Evolutionary conservation across 2,329 filamentous ascomycete genomes (phyloP).

Genomic region (Metarhizium brunneum): DNA sequence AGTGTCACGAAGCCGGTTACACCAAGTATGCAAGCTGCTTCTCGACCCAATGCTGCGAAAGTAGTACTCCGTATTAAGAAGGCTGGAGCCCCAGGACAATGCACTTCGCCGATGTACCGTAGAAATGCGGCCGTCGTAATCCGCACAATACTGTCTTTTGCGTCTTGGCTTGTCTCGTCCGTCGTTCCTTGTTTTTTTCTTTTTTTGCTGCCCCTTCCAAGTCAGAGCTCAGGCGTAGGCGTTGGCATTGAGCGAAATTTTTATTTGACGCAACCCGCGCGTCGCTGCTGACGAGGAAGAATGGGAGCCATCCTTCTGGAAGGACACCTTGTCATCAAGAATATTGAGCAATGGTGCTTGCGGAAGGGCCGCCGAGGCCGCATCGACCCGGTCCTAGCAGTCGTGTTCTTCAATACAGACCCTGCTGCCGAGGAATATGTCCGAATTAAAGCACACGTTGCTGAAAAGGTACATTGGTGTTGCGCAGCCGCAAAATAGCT

Average conservation of each 20-base stretch:
- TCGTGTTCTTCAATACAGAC: not conserved
- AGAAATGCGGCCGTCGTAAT: too few relatives aligned
- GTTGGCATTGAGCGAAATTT: too few relatives aligned
- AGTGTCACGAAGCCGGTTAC: too few relatives aligned
- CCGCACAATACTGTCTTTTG: too few relatives aligned
- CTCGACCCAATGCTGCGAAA: not conserved
- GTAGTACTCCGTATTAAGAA: not conserved
- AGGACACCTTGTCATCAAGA: not conserved
- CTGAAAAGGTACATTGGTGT: not conserved
- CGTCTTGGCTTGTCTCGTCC: not conserved
- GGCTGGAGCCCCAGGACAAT: too few relatives aligned
- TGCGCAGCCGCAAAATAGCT: not conserved
- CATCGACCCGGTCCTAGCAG: not conserved
- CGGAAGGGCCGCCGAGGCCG: not conserved
- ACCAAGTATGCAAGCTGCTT: too few relatives aligned
- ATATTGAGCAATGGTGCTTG: not conserved
- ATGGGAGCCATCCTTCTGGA: conserved; percentile 15
- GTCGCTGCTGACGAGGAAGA: not conserved
- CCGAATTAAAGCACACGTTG: not conserved
- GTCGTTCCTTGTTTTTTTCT: not conserved
- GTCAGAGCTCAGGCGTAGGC: too few relatives aligned
- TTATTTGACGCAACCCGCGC: too few relatives aligned
- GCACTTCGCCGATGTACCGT: too few relatives aligned
- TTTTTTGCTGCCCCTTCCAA: not conserved
- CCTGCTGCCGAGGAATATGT: not conserved